Percentiles rank a stretch among this genome's conserved stretches.
These are phyloP conservation scores for Chionographis japonica DNA, from an alignment of 106 monocot species.

Conservation along the genomic window DNA sequence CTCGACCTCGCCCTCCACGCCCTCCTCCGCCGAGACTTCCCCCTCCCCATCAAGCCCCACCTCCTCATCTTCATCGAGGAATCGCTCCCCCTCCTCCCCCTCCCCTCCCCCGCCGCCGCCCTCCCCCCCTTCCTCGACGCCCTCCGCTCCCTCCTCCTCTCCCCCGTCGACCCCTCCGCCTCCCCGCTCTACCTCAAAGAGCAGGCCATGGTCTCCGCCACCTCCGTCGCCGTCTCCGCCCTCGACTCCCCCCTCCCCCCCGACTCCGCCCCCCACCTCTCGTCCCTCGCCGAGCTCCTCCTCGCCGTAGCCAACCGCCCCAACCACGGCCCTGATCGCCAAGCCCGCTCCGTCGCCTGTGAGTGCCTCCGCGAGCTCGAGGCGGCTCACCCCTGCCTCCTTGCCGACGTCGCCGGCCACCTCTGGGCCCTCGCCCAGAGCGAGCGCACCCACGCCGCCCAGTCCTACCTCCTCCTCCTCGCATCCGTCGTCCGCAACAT, in stretches of 20 bases:
- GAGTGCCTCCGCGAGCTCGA: constrained; percentile 90
- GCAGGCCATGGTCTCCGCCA: constrained; percentile 37
- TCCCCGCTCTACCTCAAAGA: constrained; percentile 37
- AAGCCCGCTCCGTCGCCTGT: constrained; percentile 52
- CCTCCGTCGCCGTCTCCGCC: constrained; percentile 36
- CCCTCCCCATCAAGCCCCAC: constrained; percentile 19
- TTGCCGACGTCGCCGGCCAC: constrained; percentile 64
- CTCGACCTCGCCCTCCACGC: constrained; percentile 31
- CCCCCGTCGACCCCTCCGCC: constrained; percentile 2
- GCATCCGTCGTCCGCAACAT: constrained; percentile 45
- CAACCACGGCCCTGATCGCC: constrained; percentile 68
- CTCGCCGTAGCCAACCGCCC: constrained; percentile 71
- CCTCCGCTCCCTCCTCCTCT: constrained; percentile 5
- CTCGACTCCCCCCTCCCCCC: constrained; percentile 12
- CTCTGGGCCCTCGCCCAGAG: constrained; percentile 67
- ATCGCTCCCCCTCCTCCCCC: constrained; percentile 15
- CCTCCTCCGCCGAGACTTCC: constrained; percentile 61
- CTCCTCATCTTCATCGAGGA: constrained; percentile 47
- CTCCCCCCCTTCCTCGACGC: constrained; percentile 16
- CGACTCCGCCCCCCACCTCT: constrained; percentile 17
- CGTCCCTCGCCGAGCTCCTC: constrained; percentile 48
- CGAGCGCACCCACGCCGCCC: constrained; percentile 81
- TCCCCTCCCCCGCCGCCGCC: constrained; percentile 16
- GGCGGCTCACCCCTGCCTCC: constrained; percentile 48
- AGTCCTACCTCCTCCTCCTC: constrained; percentile 71